Base-by-base conservation (phyloP, 2,329 filamentous ascomycete genomes). In the Scedosporium minutisporum region DNA sequence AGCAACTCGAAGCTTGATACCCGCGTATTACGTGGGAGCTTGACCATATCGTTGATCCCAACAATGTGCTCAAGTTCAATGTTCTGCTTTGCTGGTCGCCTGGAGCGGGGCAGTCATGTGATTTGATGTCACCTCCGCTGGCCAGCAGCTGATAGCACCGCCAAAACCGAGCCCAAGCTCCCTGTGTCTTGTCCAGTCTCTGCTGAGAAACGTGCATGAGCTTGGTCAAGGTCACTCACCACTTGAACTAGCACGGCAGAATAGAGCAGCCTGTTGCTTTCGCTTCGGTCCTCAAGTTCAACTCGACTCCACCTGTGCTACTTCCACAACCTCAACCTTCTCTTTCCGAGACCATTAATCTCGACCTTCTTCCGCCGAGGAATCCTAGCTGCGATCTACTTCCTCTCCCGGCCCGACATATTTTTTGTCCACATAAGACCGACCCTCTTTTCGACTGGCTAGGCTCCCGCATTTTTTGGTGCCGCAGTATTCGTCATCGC, bases 71-170 rank as follows among this genome's bases (percentile, higher is more conserved):
- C 27, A 6, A 6, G 27, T 29, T 29, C 27, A 29, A 4, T 5
- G 27, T 29, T 4, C n/a, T n/a, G n/a, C n/a, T 33, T 57, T 27
- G 16, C 55, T 33, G 46, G 27, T 21, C 41, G 21, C n/a, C 23
- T 63, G 42, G 59, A 57, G 51, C 60, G 53, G 21, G 53, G 62
- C 67, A 74, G 73, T 76, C 74, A 76, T 75, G 74, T 75, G 73
- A 76, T 75, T 74, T 75, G 73, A 75, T 73, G 73, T 75, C 72
- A 73, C 71, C 65, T 44, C 58, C 23, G 44, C 55, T 10, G 7
- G 6, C 14, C 63, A 63, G 61, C 57, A 64, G 61, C 46, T 58
- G 62, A 59, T 62, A 44, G 29, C 38, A 33, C 29, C 27, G 57
- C 57, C 62, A 55, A 51, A 46, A 51, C 58, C 57, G 57, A 38